Evolutionary conservation across 2,329 filamentous ascomycete species (phyloP).

Genomic region (Emericellopsis cladophorae): DNA sequence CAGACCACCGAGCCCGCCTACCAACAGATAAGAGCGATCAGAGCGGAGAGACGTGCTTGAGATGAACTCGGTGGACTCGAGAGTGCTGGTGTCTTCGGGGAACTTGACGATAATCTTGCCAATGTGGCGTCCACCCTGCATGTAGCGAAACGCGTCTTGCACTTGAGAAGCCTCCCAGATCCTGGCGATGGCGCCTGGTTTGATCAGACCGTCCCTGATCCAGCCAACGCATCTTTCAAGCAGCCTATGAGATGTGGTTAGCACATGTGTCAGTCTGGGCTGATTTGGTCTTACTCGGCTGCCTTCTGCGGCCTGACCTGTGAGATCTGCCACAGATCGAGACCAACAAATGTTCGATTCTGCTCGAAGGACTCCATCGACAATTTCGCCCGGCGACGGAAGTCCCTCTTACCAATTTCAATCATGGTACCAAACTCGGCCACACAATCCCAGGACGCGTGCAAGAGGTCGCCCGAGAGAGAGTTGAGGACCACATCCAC

Average conservation of each 20-base stretch:
- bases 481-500: slow-evolving; percentile 57
- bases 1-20: slow-evolving; percentile 9
- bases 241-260: too few relatives aligned
- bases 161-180: too few relatives aligned
- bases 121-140: neutral
- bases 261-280: too few relatives aligned
- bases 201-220: too few relatives aligned
- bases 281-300: too few relatives aligned
- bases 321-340: neutral
- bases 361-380: neutral
- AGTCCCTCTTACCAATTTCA: slow-evolving; percentile 12
- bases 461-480: slow-evolving; percentile 25
- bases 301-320: too few relatives aligned
- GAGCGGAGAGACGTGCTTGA: neutral
- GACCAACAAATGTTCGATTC: neutral
- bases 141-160: neutral
- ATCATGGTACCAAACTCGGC: slow-evolving; percentile 31
- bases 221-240: too few relatives aligned
- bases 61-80: too few relatives aligned
- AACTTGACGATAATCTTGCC: neutral
- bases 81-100: neutral
- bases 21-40: slow-evolving; percentile 7
- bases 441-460: slow-evolving; percentile 29
- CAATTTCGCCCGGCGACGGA: neutral
- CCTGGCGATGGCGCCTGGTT: too few relatives aligned